A percentile compares a stretch with the other conserved stretches of the same genome.
Evolutionary conservation across 768 basidiomycete genomes (phyloP).

Genomic region (Peribolospora kevripleyi): DNA sequence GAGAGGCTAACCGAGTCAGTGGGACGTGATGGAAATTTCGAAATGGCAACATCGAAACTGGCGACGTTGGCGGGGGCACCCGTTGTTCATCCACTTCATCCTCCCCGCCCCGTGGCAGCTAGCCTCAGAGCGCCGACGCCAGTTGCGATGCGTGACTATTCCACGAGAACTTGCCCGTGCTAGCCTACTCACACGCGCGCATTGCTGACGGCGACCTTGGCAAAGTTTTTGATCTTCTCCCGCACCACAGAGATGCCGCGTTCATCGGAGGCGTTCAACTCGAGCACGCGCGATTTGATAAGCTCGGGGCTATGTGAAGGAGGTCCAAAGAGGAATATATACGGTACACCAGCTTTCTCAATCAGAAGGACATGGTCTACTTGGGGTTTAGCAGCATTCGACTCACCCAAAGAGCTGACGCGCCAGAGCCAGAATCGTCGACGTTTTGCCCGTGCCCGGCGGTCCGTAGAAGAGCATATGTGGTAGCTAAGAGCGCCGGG

Average conservation of each 20-base stretch:
- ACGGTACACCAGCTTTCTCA: not conserved
- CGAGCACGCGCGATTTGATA: slow-evolving; percentile 73
- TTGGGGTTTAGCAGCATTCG: not conserved
- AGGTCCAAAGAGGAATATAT: not conserved
- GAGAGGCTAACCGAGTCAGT: not conserved
- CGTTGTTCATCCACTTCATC: too few relatives aligned
- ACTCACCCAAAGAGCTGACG: slow-evolving; percentile 79
- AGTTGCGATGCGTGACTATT: not conserved
- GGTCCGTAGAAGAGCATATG: slow-evolving; percentile 99
- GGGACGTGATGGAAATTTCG: not conserved
- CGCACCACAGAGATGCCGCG: slow-evolving; percentile 89
- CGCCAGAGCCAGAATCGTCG: slow-evolving; percentile 80
- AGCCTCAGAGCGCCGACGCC: too few relatives aligned
- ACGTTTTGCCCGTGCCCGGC: slow-evolving; percentile 95
- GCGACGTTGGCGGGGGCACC: too few relatives aligned
- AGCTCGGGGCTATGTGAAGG: slow-evolving; percentile 56
- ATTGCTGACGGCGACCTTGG: slow-evolving; percentile 22
- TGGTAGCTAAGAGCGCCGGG: slow-evolving; percentile 38
- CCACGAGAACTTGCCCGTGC: too few relatives aligned
- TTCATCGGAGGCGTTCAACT: slow-evolving; percentile 96
- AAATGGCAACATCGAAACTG: too few relatives aligned
- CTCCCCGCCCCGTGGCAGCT: too few relatives aligned
- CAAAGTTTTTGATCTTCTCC: slow-evolving; percentile 97
- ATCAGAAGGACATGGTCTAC: not conserved
- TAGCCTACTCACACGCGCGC: too few relatives aligned